These are phyloP conservation scores for Xylariales sp. DNA, from an alignment of 2,329 filamentous ascomycete genomes.

Conservation along the genomic window DNA sequence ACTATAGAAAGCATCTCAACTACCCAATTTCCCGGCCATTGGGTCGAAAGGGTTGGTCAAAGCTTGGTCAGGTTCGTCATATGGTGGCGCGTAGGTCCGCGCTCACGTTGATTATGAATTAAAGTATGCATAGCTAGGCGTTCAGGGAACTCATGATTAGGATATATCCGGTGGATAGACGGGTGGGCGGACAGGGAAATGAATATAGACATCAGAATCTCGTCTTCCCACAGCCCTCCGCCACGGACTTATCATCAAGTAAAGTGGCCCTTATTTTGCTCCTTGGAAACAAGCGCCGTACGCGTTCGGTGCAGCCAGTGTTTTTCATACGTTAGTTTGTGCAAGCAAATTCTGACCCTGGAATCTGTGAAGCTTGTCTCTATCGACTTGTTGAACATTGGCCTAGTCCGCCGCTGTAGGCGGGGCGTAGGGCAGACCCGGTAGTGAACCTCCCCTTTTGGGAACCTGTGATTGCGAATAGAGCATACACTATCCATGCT, in stretches of 20 bases:
- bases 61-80: not conserved
- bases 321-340: not conserved
- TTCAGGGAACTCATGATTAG: not conserved
- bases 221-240: too few species aligned
- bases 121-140: constrained; percentile 21
- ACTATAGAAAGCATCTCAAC: not conserved
- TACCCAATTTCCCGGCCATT: not conserved
- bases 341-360: not conserved
- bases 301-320: not conserved
- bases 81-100: not conserved
- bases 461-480: too few species aligned
- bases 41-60: not conserved
- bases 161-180: not conserved
- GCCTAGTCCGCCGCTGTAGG: not conserved
- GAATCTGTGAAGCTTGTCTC: constrained; percentile 2
- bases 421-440: not conserved
- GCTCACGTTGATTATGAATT: too few species aligned
- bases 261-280: constrained; percentile 5
- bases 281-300: not conserved
- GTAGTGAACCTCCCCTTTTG: too few species aligned
- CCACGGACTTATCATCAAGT: not conserved
- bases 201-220: not conserved
- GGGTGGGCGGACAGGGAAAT: not conserved
- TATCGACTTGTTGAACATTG: not conserved
- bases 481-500: too few species aligned